A percentile compares a stretch with the other conserved stretches of the same genome.
Evolutionary conservation across 1,284 basidiomycete genomes (phyloP).

Genomic region (Marasmius fiardii): DNA sequence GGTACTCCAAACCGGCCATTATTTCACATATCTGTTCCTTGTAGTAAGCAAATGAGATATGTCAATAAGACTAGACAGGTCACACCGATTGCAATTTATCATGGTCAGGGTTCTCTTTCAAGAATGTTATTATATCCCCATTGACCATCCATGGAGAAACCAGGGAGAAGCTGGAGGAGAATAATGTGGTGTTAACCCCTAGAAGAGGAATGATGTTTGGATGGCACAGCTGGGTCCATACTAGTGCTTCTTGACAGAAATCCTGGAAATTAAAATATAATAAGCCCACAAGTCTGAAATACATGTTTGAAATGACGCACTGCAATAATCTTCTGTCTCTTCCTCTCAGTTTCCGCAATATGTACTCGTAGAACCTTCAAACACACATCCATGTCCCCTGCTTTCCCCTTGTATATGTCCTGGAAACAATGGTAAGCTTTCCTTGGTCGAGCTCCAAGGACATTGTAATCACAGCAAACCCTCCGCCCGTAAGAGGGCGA

Average conservation of each 20-base stretch:
- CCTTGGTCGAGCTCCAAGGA: neutral
- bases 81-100: constrained; percentile 5
- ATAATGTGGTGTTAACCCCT: constrained; percentile 9
- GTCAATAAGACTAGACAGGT: neutral
- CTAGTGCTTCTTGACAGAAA: constrained; percentile 12
- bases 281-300: neutral
- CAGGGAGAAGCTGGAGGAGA: constrained; percentile 9
- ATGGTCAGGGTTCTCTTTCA: constrained; percentile 10
- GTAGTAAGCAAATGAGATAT: neutral
- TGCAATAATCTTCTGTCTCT: constrained; percentile 2
- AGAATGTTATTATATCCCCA: constrained; percentile 9
- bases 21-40: constrained; percentile 3
- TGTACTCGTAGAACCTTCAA: constrained; percentile 14
- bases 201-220: constrained; percentile 14
- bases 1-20: constrained; percentile 1
- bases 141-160: constrained; percentile 15
- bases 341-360: neutral
- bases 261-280: constrained; percentile 1
- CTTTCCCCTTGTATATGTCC: constrained; percentile 12
- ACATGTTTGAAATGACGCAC: neutral
- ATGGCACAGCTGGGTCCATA: constrained; percentile 15
- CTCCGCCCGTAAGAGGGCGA: constrained; percentile 12
- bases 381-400: constrained; percentile 4
- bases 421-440: neutral
- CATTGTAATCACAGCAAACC: constrained; percentile 12